Conservation (phyloP, 2,329 filamentous ascomycete genomes). For the Rhytidhysteron rufulum region DNA sequence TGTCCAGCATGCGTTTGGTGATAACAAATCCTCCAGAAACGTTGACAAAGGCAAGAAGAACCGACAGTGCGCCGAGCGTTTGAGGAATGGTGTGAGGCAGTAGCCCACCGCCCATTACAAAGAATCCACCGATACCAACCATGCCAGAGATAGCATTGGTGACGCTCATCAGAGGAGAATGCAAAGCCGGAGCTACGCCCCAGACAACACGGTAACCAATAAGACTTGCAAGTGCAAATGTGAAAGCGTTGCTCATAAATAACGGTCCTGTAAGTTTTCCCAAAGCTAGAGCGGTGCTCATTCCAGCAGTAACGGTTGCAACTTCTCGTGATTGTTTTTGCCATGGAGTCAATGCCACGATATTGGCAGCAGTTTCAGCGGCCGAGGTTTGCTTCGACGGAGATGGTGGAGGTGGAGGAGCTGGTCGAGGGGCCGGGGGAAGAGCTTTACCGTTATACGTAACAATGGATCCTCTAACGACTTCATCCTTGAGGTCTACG, state of each 20-base stretch:
- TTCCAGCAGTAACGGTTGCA: constrained; percentile 67
- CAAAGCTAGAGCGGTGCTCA: constrained; percentile 70
- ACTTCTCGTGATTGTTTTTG: constrained; percentile 77
- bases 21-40: constrained; percentile 87
- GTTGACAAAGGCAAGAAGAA: constrained; percentile 82
- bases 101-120: constrained; percentile 81
- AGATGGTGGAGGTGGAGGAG: constrained; percentile 53
- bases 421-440: constrained; percentile 68
- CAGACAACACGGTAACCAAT: constrained; percentile 87
- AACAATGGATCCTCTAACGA: constrained; percentile 80
- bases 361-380: constrained; percentile 46
- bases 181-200: constrained; percentile 78
- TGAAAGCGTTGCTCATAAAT: constrained; percentile 87
- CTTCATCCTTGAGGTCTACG: constrained; percentile 77
- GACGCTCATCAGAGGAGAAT: constrained; percentile 87
- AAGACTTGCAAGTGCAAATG: constrained; percentile 76
- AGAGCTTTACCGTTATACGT: constrained; percentile 73
- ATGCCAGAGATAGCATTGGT: constrained; percentile 89
- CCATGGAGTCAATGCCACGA: constrained; percentile 72
- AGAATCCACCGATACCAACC: constrained; percentile 84
- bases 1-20: constrained; percentile 85
- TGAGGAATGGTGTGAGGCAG: constrained; percentile 47
- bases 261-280: constrained; percentile 77
- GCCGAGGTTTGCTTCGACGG: constrained; percentile 42
- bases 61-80: constrained; percentile 69